Conservation (phyloP, 345 rosid species). For the Dipteronia sinensis region DNA sequence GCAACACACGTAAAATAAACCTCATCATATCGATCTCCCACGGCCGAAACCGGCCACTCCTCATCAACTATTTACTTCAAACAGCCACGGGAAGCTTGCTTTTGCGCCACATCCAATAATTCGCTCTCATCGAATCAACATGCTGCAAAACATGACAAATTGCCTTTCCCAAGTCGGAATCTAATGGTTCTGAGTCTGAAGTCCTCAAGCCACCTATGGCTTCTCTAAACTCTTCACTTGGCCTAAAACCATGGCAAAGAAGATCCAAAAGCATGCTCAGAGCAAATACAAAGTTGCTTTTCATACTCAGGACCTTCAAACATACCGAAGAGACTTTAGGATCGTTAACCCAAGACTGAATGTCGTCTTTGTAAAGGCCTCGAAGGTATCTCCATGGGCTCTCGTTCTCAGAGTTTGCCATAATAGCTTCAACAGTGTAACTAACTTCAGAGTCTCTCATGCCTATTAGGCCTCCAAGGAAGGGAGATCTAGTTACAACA, state of each 20-base stretch:
- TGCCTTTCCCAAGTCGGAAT: constrained; percentile 45
- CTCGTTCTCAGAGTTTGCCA: constrained; percentile 66
- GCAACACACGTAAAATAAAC: neutral
- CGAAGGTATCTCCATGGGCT: constrained; percentile 89
- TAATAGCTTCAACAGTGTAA: constrained; percentile 62
- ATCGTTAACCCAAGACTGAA: constrained; percentile 53
- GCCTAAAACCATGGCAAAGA: constrained; percentile 61
- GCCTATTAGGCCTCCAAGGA: constrained; percentile 64
- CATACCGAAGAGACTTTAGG: constrained; percentile 61
- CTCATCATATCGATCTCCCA: neutral
- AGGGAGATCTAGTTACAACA: constrained; percentile 66
- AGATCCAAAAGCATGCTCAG: constrained; percentile 79
- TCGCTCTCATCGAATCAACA: constrained; percentile 70
- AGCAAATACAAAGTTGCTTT: constrained; percentile 58
- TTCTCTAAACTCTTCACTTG: constrained; percentile 61
- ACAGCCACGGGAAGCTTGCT: constrained; percentile 41
- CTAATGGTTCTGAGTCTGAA: constrained; percentile 38
- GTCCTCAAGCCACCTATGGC: constrained; percentile 50
- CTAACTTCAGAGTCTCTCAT: constrained; percentile 78
- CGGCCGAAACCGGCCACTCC: neutral
- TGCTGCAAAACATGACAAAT: constrained; percentile 61
- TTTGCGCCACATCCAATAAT: constrained; percentile 84
- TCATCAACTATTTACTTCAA: neutral
- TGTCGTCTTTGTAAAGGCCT: constrained; percentile 71
- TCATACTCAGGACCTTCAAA: constrained; percentile 51